Evolutionary conservation across 2,329 filamentous ascomycete genomes (phyloP).

Genomic region (Onygena corvina): DNA sequence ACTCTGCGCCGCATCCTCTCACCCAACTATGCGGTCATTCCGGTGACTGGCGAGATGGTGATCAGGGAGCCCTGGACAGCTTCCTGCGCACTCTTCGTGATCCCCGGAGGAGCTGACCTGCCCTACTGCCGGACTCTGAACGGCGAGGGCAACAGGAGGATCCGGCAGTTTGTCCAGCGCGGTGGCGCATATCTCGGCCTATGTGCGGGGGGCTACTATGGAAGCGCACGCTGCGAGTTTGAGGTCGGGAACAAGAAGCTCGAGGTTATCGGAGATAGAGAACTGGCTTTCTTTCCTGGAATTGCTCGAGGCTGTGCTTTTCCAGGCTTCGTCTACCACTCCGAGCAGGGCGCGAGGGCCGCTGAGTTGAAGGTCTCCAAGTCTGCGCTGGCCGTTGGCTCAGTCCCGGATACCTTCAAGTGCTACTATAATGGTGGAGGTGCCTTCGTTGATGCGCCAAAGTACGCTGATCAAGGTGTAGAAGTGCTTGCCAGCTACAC

Average conservation of each 20-base stretch:
- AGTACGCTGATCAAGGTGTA: constrained; percentile 51
- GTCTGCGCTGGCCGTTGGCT: constrained; percentile 42
- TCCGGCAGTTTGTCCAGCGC: constrained; percentile 70
- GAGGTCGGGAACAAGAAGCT: constrained; percentile 70
- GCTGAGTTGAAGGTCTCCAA: constrained; percentile 54
- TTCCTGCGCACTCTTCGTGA: constrained; percentile 76
- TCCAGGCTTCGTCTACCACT: constrained; percentile 77
- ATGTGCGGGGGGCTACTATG: constrained; percentile 93
- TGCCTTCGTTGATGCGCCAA: constrained; percentile 70
- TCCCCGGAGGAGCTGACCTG: constrained; percentile 88
- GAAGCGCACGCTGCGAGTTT: constrained; percentile 69
- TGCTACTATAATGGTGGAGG: constrained; percentile 93
- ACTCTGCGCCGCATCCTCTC: constrained; percentile 75
- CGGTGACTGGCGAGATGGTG: constrained; percentile 63
- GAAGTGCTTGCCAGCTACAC: constrained; percentile 73
- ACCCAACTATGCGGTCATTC: constrained; percentile 84
- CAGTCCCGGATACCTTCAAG: constrained; percentile 50
- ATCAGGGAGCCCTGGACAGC: constrained; percentile 84
- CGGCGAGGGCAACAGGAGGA: constrained; percentile 72
- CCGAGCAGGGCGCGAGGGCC: constrained; percentile 70
- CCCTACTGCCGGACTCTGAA: constrained; percentile 83
- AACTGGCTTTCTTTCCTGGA: constrained; percentile 80
- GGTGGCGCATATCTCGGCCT: constrained; percentile 83
- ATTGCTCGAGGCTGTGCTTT: constrained; percentile 78
- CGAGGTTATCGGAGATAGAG: constrained; percentile 74